These are phyloP conservation scores for Conidiobolus incongruus DNA, from an alignment of 371 early-diverging fungal genomes.

Conservation along the genomic window DNA sequence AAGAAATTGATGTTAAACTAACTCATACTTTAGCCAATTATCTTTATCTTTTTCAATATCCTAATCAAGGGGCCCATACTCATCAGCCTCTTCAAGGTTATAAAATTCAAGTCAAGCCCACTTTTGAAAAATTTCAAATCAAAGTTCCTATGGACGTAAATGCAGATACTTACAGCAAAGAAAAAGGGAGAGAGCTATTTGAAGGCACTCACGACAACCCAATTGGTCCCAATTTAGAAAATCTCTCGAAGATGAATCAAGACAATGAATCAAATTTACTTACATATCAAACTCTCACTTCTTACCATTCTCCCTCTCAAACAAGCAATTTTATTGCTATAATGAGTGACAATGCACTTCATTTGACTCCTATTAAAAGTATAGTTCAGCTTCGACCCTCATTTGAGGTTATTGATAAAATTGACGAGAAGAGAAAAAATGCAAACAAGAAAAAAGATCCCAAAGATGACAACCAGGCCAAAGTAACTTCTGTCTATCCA, in stretches of 20 bases:
- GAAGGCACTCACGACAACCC: conserved; percentile 47
- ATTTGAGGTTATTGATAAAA: conserved; percentile 68
- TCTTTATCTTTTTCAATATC: conserved; percentile 68
- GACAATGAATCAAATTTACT: conserved; percentile 29
- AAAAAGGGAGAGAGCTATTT: conserved; percentile 56
- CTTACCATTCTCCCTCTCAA: conserved; percentile 45
- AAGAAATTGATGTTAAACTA: conserved; percentile 56
- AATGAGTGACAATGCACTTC: conserved; percentile 49
- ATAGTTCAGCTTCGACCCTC: conserved; percentile 63
- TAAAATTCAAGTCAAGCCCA: conserved; percentile 53
- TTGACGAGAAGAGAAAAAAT: conserved; percentile 56
- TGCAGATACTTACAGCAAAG: conserved; percentile 39
- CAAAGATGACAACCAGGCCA: too few species aligned
- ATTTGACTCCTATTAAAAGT: conserved; percentile 49
- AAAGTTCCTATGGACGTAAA: conserved; percentile 59
- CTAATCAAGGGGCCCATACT: conserved; percentile 21
- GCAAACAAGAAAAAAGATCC: conserved; percentile 22
- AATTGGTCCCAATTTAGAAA: conserved; percentile 39
- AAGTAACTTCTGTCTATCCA: too few species aligned
- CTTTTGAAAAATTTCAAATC: conserved; percentile 52
- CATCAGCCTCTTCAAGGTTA: conserved; percentile 16
- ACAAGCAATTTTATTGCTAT: conserved; percentile 64
- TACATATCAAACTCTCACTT: conserved; percentile 52
- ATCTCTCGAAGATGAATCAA: conserved; percentile 15
- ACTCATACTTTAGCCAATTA: conserved; percentile 34